phyloP scores from a whole-genome alignment of 1,139 yeast species.

The Blastobotrys malaysiensis region DNA sequence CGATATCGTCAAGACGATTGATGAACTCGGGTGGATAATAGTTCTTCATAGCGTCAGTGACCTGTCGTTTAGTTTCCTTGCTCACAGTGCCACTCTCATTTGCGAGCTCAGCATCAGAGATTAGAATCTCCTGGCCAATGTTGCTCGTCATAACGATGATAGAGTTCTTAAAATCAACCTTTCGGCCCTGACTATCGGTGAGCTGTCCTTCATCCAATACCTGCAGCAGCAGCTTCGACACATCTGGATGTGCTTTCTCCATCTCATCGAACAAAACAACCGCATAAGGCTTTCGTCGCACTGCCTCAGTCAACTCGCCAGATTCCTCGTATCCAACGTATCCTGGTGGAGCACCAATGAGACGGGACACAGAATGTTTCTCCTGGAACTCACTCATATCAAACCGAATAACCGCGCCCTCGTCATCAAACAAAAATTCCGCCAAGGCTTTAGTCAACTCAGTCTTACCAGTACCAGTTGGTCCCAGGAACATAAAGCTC shows the following conservation, averaged over 20 bases:
- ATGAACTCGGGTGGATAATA: slow-evolving; percentile 91
- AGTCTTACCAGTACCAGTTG: slow-evolving; percentile 98
- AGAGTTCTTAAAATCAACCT: slow-evolving; percentile 89
- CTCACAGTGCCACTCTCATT: slow-evolving; percentile 46
- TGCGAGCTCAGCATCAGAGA: slow-evolving; percentile 55
- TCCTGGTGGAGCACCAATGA: slow-evolving; percentile 98
- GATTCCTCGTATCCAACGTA: slow-evolving; percentile 91
- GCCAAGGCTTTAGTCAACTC: slow-evolving; percentile 90
- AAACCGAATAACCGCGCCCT: slow-evolving; percentile 76
- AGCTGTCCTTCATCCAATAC: slow-evolving; percentile 92
- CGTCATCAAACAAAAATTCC: slow-evolving; percentile 84
- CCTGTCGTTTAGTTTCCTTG: slow-evolving; percentile 46
- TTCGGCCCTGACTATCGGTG: slow-evolving; percentile 92
- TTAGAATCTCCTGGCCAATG: slow-evolving; percentile 84
- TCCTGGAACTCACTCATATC: slow-evolving; percentile 99
- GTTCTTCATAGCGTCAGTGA: slow-evolving; percentile 60
- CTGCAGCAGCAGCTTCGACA: slow-evolving; percentile 79
- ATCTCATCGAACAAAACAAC: slow-evolving; percentile 92
- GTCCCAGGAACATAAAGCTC: slow-evolving; percentile 91
- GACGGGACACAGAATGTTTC: slow-evolving; percentile 79
- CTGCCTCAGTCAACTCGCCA: slow-evolving; percentile 95
- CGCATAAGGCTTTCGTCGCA: slow-evolving; percentile 88
- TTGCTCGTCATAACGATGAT: slow-evolving; percentile 97
- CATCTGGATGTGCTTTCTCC: slow-evolving; percentile 95
- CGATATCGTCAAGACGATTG: slow-evolving; percentile 85